Evolutionary conservation across 164 flowering plant genomes (phyloP), one percentile per base, ranked within the genome.

Genomic region (Nelumbo lutea): DNA sequence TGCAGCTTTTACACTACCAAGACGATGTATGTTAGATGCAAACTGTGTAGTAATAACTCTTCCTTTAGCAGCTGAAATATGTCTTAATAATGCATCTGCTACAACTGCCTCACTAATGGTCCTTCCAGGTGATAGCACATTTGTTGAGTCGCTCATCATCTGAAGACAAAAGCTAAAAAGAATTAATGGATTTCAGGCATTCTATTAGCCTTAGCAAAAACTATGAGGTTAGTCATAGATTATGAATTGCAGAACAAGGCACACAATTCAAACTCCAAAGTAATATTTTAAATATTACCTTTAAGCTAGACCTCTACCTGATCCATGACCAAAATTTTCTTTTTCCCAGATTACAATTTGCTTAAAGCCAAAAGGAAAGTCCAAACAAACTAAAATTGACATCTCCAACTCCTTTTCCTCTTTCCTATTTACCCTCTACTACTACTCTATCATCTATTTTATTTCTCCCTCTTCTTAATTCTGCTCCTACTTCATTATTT

Each of bases 91-190:
- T 27, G 98, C 70, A 82, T 88, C 91, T 62, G 88, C 88, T n/a
- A 95, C 99, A 68, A 80, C 85, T 73, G 75, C 74, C 83, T 95
- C 99, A 75, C 99, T 95, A 10, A 72, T 68, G 70, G 99, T 90
- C 75, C 99, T 88, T 83, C 99, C 99, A 73, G 98, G 99, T 43
- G 98, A 87, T 27, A 92, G 86, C 58, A 92, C 83, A 80, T 95
- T 95, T 72, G 99, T 95, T 64, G 99, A 95, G 75, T 95, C 99
- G 74, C 99, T 92, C 99, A 95, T 92, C 99, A 95, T 95, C 99
- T 95, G 84, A 65, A 77, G 75, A 68, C n/a, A 53, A 45, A 59
- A 62, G 59, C 9, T 5, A 59, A 68, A 51, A 40, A 46, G 9
- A 62, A 57, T 59, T 11, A 51, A 57, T 3, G n/a, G 1, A 65